Evolutionary conservation across 192 early-diverging fungal genomes (phyloP), one percentile per base, ranked within the genome.

Genomic region (Glomus cerebriforme): DNA sequence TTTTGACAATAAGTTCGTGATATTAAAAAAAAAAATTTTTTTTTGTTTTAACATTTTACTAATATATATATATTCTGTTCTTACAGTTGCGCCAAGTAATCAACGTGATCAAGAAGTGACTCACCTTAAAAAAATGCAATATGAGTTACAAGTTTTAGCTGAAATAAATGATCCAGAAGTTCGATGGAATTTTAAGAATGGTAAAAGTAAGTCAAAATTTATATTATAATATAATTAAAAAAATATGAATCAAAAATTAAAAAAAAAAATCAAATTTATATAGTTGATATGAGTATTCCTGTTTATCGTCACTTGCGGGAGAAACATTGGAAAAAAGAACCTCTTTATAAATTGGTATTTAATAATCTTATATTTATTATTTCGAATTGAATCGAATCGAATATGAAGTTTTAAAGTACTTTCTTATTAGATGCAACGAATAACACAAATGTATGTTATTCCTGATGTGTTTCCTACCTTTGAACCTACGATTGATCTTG

Each of bases 371-470:
- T 29, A 2, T 29, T 13, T 29, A 63, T 63, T 3, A 27, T 62
- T 27, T 62, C 24, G 49, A 54, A n/a, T n/a, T 7, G 3, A 54
- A 54, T 19, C 7, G 0, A 3, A 22, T 22, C 15, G 3, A n/a
- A n/a, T 22, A 22, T 43, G 10, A 43, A 43, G 39, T 43, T 43
- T 43, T 12, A 22, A 54, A 54, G 13, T 54, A 19, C 7, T 54
- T 54, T 22, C 19, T 27, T 45, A 17, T 7, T 80, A 72, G 68
- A 62, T 91, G 86, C 89, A 94, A 81, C 89, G 93, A 62, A 70
- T 91, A 47, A 83, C 88, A 58, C 92, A 93, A 80, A 94, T 94
- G 93, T 91, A 84, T 83, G 92, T 94, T 58, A 82, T 91, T 37
- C 93, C 93, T 6, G 93, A 94, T 83, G 66, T 93, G n/a, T 82